A percentile compares a stretch with the other conserved stretches of the same genome.
Conservation (phyloP, 1,284 basidiomycete genomes). For the Heterobasidion occidentale region DNA sequence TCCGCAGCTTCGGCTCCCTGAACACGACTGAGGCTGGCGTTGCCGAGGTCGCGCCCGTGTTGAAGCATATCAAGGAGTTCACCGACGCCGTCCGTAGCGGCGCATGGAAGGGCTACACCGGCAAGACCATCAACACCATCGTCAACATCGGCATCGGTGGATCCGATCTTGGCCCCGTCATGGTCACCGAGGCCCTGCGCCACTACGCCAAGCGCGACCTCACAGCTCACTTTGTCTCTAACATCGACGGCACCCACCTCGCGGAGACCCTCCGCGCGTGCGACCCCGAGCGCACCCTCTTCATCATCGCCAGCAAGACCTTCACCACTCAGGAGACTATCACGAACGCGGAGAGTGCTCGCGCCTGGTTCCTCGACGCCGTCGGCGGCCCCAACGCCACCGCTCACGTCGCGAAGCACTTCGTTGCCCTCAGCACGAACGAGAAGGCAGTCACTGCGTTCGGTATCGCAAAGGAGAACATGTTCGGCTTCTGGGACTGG, state of each 20-base stretch:
- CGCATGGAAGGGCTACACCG: conserved; percentile 94
- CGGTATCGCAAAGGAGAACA: conserved; percentile 88
- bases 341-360: conserved; percentile 92
- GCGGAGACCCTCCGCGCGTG: conserved; percentile 81
- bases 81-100: conserved; percentile 81
- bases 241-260: conserved; percentile 98
- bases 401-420: conserved; percentile 96
- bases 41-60: conserved; percentile 77
- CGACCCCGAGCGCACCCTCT: conserved; percentile 91
- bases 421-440: conserved; percentile 97
- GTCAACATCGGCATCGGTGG: conserved; percentile 99
- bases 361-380: conserved; percentile 86
- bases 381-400: conserved; percentile 62
- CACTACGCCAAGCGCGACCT: conserved; percentile 88
- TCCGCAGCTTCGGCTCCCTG: conserved; percentile 79
- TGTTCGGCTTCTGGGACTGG: conserved; percentile 99
- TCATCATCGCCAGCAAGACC: conserved; percentile 98
- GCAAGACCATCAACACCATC: conserved; percentile 89
- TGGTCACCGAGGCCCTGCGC: conserved; percentile 98
- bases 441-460: conserved; percentile 92
- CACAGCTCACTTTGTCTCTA: conserved; percentile 87
- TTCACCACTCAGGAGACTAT: conserved; percentile 99
- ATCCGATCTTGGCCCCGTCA: conserved; percentile 95
- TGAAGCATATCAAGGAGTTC: conserved; percentile 91
- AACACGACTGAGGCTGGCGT: conserved; percentile 78